These are phyloP conservation scores for Exophiala oligosperma DNA, from an alignment of 2,329 filamentous ascomycete genomes.

Conservation along the genomic window DNA sequence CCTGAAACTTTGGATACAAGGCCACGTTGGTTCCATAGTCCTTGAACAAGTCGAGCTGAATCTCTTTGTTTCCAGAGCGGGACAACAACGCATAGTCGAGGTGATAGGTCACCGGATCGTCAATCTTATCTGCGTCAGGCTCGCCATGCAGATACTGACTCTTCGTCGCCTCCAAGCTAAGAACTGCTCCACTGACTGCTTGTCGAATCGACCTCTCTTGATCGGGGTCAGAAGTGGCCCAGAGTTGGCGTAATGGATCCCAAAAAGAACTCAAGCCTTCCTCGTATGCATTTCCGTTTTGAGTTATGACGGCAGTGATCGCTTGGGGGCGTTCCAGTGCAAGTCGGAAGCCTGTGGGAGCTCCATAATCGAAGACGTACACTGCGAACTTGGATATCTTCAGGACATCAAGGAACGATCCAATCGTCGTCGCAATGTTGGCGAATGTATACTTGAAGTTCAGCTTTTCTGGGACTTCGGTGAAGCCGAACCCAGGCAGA, in stretches of 20 bases:
- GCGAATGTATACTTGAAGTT: conserved; percentile 57
- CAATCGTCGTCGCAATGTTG: conserved; percentile 49
- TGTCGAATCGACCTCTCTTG: conserved; percentile 36
- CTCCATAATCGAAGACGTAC: conserved; percentile 66
- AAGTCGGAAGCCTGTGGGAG: conserved; percentile 56
- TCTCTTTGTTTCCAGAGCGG: conserved; percentile 51
- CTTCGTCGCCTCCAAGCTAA: conserved; percentile 42
- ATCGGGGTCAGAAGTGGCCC: conserved; percentile 38
- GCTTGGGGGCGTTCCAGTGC: conserved; percentile 51
- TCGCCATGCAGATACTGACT: conserved; percentile 34
- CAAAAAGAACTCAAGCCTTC: conserved; percentile 58
- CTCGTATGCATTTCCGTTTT: conserved; percentile 63
- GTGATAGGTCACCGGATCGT: conserved; percentile 38
- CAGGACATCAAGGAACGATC: conserved; percentile 51
- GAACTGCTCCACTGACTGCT: conserved; percentile 35
- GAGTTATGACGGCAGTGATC: conserved; percentile 55
- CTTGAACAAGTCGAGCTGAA: conserved; percentile 58
- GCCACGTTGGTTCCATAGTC: conserved; percentile 58
- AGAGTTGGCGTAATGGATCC: conserved; percentile 49
- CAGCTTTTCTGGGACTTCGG: conserved; percentile 41
- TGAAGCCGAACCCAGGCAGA: conserved; percentile 62
- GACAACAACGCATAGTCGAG: conserved; percentile 56
- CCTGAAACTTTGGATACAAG: conserved; percentile 57
- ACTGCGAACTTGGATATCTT: conserved; percentile 51
- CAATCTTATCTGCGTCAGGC: conserved; percentile 25